Evolutionary conservation across 495 filamentous ascomycete species (phyloP), one percentile per base, ranked within the genome.

Genomic region (Penicillium mononematosum): DNA sequence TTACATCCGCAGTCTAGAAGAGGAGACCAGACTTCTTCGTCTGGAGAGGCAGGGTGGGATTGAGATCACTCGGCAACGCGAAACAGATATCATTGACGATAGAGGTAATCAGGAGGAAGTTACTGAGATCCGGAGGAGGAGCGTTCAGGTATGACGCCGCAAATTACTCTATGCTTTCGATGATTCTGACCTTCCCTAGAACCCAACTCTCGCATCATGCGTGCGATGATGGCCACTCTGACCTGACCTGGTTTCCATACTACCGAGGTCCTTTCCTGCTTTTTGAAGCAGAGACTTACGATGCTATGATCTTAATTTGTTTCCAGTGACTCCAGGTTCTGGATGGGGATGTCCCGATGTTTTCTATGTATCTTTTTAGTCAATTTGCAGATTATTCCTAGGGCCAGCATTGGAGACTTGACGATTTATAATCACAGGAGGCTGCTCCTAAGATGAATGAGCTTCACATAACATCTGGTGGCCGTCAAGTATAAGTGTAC

Each of bases 121-220:
- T 12, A 64, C 87, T 20, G 81, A 90, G 63, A 76, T 94, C 32
- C 55, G 59, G 60, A 86, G 88, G 74, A 85, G 78, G 89, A 96
- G 68, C 85, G 85, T 73, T 90, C 83, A 88, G 89, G 92, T 95
- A 91, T 80, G 86, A 78, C 89, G 45, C 9, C 17, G 0, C 79
- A 82, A 78, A 73, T 81, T 88, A 73, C 70, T 76, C 62, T 60
- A 48, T 81, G 75, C 68, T 65, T 78, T 56, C 29, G 53, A 49
- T 38, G 48, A 56, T 67, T 50, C 57, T 59, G 29, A 63, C 46
- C 72, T 58, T 45, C 53, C 60, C 25, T 65, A 83, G 81, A 68
- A 54, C 81, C 87, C 2, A 80, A 84, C 50, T 83, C 88, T 29
- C 79, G 78, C 44, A 63, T 88, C 42, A 68, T 93, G 63, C 87